Conservation (phyloP, 129 eudicot genomes). For the Ambrosia trifida region DNA sequence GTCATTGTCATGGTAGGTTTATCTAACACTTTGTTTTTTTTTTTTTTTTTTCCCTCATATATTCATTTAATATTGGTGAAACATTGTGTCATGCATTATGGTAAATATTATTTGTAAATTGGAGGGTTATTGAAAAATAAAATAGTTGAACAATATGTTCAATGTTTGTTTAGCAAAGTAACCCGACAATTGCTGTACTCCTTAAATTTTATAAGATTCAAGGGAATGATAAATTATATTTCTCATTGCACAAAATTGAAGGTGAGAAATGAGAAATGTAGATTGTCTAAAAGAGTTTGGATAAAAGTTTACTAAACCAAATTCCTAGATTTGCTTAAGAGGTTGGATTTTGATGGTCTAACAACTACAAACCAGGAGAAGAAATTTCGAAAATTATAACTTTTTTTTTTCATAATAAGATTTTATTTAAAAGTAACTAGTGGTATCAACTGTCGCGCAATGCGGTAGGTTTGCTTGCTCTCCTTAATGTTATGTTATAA, state of each 20-base stretch:
- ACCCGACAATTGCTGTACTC: too few species aligned
- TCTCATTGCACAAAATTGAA: neutral
- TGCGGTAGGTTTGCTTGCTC: too few species aligned
- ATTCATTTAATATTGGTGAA: neutral
- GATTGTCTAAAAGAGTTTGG: neutral
- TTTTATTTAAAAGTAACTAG: too few species aligned
- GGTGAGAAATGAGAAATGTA: neutral
- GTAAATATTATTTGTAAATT: neutral
- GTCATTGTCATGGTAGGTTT: slow-evolving; percentile 42
- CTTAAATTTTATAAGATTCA: too few species aligned
- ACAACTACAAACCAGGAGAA: neutral
- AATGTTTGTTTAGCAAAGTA: too few species aligned
- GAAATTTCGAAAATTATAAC: neutral
- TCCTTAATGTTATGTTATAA: too few species aligned
- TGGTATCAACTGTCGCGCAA: too few species aligned
- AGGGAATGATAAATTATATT: neutral
- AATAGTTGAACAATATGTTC: neutral
- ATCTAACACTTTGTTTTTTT: slow-evolving; percentile 36
- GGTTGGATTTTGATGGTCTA: neutral
- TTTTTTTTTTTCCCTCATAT: neutral
- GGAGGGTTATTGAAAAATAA: neutral
- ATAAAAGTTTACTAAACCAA: neutral
- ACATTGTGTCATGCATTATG: neutral
- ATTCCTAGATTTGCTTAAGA: neutral
- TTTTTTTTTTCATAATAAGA: too few species aligned